These are phyloP conservation scores for Lecanicillium sp. DNA, from an alignment of 2,329 filamentous ascomycete genomes.

Conservation along the genomic window DNA sequence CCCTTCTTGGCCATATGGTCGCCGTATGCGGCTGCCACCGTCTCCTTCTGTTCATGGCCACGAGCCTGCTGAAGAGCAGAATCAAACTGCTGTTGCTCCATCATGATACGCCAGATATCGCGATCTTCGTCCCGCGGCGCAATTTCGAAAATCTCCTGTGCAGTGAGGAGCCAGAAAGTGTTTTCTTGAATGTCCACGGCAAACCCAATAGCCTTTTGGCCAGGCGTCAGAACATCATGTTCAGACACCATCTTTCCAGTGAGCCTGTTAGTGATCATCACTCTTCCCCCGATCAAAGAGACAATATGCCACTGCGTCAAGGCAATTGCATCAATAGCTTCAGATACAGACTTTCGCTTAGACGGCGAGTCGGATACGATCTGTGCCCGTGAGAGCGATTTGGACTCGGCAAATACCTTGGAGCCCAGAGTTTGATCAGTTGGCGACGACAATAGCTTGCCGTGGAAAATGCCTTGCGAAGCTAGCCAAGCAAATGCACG, in stretches of 20 bases:
- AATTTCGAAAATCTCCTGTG: slow-evolving; percentile 86
- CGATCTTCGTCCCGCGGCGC: slow-evolving; percentile 84
- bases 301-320: slow-evolving; percentile 93
- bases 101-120: slow-evolving; percentile 91
- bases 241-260: slow-evolving; percentile 83
- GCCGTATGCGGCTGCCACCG: slow-evolving; percentile 83
- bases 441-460: slow-evolving; percentile 61
- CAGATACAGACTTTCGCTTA: slow-evolving; percentile 58
- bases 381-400: slow-evolving; percentile 65
- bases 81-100: slow-evolving; percentile 81
- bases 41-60: slow-evolving; percentile 75
- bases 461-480: slow-evolving; percentile 79
- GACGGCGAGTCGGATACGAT: slow-evolving; percentile 61
- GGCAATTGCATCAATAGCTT: slow-evolving; percentile 70
- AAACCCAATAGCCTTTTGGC: slow-evolving; percentile 73
- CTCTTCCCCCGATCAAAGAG: slow-evolving; percentile 69
- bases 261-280: slow-evolving; percentile 80
- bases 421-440: slow-evolving; percentile 57
- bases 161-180: slow-evolving; percentile 94
- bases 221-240: slow-evolving; percentile 73
- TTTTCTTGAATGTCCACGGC: slow-evolving; percentile 89
- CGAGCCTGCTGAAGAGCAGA: slow-evolving; percentile 79
- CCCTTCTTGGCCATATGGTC: slow-evolving; percentile 79
- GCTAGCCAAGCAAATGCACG: slow-evolving; percentile 86
- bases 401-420: slow-evolving; percentile 71